phyloP scores from a whole-genome alignment of 345 rosid genomes.

The Hirschfeldia incana region DNA sequence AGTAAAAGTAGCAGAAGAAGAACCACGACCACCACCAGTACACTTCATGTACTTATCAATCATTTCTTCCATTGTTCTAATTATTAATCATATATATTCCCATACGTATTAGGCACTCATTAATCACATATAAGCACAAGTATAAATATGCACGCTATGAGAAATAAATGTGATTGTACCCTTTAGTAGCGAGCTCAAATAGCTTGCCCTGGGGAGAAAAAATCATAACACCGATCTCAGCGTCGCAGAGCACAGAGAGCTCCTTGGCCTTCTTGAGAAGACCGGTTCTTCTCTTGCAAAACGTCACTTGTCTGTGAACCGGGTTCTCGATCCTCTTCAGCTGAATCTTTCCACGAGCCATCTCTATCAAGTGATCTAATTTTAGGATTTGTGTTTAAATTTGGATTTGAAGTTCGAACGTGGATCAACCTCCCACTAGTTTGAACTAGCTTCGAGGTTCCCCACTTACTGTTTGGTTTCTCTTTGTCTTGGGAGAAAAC shows the following conservation, averaged over 20 bases:
- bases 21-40: constrained; percentile 44
- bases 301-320: constrained; percentile 92
- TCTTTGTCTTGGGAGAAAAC: constrained; percentile 31
- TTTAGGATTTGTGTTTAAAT: constrained; percentile 6
- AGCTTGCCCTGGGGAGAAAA: constrained; percentile 86
- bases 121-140: neutral
- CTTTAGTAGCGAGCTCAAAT: constrained; percentile 82
- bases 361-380: constrained; percentile 13
- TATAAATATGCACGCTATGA: neutral
- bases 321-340: constrained; percentile 83
- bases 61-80: constrained; percentile 60
- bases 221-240: constrained; percentile 79
- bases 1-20: constrained; percentile 42
- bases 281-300: constrained; percentile 94
- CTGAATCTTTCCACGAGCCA: constrained; percentile 96
- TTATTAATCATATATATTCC: neutral
- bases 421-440: constrained; percentile 91
- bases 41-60: constrained; percentile 61
- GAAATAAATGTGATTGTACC: constrained; percentile 41
- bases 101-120: constrained; percentile 7
- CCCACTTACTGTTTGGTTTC: constrained; percentile 42
- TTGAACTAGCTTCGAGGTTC: constrained; percentile 96
- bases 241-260: constrained; percentile 92
- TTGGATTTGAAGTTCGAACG: constrained; percentile 24
- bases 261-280: constrained; percentile 99